These are phyloP conservation scores for Passiflora organensis DNA, from an alignment of 345 rosid species.

Conservation along the genomic window DNA sequence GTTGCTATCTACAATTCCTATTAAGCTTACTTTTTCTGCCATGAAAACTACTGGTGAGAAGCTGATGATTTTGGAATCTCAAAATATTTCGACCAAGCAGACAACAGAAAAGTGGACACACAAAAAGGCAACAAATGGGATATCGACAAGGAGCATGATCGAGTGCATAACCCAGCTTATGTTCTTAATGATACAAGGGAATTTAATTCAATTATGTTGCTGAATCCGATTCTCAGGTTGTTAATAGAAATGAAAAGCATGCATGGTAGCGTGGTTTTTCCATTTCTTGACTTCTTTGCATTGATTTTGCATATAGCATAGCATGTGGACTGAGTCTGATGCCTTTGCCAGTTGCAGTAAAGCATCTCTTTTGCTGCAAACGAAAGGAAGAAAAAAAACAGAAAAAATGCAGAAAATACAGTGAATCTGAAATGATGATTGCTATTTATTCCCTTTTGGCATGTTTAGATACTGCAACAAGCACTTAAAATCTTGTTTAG, in stretches of 20 bases:
- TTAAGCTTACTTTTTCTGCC: slow-evolving; percentile 29
- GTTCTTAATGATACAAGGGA: slow-evolving; percentile 1
- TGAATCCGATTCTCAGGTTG: slow-evolving; percentile 38
- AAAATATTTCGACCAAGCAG: background rate
- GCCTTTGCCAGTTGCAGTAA: background rate
- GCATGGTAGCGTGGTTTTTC: slow-evolving; percentile 8
- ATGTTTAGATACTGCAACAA: no score
- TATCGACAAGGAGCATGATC: no score
- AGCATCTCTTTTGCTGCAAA: slow-evolving; percentile 8
- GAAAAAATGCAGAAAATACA: no score
- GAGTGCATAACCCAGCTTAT: background rate
- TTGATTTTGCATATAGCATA: background rate
- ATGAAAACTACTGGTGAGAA: slow-evolving; percentile 6
- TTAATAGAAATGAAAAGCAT: background rate
- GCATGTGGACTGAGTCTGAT: no score
- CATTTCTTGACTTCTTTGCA: slow-evolving; percentile 23
- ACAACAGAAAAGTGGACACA: slow-evolving; percentile 1
- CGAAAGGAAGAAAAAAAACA: no score
- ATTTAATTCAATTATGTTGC: slow-evolving; percentile 1
- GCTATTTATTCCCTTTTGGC: no score
- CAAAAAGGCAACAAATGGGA: slow-evolving; percentile 10
- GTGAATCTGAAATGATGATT: no score
- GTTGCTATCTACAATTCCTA: background rate
- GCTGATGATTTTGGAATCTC: slow-evolving; percentile 10
- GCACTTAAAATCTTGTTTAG: no score